These are phyloP conservation scores for Excoecaria cochinchinensis DNA, from an alignment of 345 rosid species.

Conservation along the genomic window DNA sequence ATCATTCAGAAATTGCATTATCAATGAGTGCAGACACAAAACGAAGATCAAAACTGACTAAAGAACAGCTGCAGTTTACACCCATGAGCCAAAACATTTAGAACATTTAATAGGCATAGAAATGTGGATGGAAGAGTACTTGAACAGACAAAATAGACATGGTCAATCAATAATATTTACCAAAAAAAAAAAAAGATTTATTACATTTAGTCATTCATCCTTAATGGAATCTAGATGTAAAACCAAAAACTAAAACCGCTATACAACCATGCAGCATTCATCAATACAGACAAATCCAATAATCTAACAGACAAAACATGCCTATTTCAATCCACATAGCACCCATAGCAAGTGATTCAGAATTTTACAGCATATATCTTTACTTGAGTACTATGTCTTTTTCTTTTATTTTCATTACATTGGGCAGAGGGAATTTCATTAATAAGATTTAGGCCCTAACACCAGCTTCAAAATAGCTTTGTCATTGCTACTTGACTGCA, in stretches of 20 bases:
- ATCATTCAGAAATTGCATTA: background rate
- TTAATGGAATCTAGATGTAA: background rate
- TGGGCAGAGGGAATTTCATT: background rate
- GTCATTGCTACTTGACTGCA: background rate
- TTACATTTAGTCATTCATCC: background rate
- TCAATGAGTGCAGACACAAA: background rate
- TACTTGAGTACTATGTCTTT: background rate
- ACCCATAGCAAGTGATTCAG: background rate
- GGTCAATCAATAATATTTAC: background rate
- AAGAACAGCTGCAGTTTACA: slow-evolving; percentile 3
- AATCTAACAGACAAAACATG: background rate
- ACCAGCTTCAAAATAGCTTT: background rate
- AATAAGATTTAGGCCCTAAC: background rate
- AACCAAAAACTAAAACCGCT: background rate
- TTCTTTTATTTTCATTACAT: no score
- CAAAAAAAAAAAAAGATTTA: background rate
- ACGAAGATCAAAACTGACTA: background rate
- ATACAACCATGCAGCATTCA: background rate
- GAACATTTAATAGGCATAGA: background rate
- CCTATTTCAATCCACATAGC: background rate
- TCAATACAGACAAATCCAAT: background rate
- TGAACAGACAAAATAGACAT: background rate
- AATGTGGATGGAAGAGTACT: background rate
- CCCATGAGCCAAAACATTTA: background rate
- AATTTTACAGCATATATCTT: background rate